Conservation (phyloP, 2,329 filamentous ascomycete genomes). For the Aspergillus fumigatus region DNA sequence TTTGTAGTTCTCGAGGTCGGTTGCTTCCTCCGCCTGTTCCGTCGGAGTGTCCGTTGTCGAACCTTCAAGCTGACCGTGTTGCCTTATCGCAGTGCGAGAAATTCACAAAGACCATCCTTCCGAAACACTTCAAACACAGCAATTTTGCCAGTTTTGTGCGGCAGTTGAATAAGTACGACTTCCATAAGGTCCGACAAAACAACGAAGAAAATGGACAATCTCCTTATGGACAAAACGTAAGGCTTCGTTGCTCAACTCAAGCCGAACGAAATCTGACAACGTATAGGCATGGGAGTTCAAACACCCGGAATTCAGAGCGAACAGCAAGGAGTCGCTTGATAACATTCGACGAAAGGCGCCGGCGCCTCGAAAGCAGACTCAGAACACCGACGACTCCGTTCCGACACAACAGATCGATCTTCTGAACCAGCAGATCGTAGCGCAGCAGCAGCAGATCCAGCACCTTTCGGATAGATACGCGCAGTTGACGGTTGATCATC, state of each 20-base stretch:
- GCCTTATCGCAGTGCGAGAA: slow-evolving; percentile 74
- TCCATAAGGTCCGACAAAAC: slow-evolving; percentile 92
- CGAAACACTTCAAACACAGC: slow-evolving; percentile 98
- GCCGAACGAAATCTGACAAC: slow-evolving; percentile 8
- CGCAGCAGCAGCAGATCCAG: slow-evolving; percentile 89
- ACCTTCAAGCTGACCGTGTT: slow-evolving; percentile 13
- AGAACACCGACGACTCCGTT: slow-evolving; percentile 67
- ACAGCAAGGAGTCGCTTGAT: slow-evolving; percentile 93
- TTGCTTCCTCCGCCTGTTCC: slow-evolving; percentile 7
- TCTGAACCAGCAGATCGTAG: slow-evolving; percentile 80
- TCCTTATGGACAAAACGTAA: slow-evolving; percentile 73
- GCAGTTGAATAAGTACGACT: slow-evolving; percentile 95
- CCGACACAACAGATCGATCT: slow-evolving; percentile 85
- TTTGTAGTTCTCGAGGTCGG: slow-evolving; percentile 94
- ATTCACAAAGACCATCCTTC: slow-evolving; percentile 94
- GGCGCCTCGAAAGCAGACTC: slow-evolving; percentile 70
- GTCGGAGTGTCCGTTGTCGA: slow-evolving; percentile 4
- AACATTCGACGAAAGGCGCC: slow-evolving; percentile 96
- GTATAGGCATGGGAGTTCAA: slow-evolving; percentile 88
- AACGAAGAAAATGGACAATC: slow-evolving; percentile 81
- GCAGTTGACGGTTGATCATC: slow-evolving; percentile 66
- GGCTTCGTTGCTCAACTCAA: slow-evolving; percentile 4
- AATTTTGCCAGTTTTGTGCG: slow-evolving; percentile 97
- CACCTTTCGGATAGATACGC: slow-evolving; percentile 78
- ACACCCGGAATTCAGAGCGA: slow-evolving; percentile 90